These are phyloP conservation scores for Monosporascus ibericus DNA, from an alignment of 2,329 filamentous ascomycete species.

Conservation along the genomic window DNA sequence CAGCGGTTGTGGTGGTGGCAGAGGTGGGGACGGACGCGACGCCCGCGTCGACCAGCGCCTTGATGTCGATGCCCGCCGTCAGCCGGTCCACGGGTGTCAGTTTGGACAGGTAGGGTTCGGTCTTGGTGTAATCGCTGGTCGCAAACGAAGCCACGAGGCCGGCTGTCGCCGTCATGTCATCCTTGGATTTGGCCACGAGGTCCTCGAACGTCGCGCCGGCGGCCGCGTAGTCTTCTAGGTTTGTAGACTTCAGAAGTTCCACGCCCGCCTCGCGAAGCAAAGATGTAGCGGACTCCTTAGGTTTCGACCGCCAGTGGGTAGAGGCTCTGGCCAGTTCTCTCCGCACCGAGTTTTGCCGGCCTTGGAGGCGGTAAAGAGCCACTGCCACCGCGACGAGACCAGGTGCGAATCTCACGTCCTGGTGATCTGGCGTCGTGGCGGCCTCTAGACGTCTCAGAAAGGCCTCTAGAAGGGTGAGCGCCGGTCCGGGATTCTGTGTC, in stretches of 20 bases:
- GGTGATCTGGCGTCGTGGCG: slow-evolving; percentile 47
- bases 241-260: slow-evolving; percentile 71
- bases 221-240: slow-evolving; percentile 58
- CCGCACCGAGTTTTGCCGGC: slow-evolving; percentile 66
- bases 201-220: slow-evolving; percentile 76
- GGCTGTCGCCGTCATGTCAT: slow-evolving; percentile 65
- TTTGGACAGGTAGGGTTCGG: slow-evolving; percentile 46
- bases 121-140: slow-evolving; percentile 49
- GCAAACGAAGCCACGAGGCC: slow-evolving; percentile 83
- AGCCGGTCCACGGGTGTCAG: slow-evolving; percentile 60
- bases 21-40: slow-evolving; percentile 39
- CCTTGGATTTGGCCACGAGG: slow-evolving; percentile 59
- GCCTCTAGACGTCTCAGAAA: slow-evolving; percentile 69
- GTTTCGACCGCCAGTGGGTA: slow-evolving; percentile 68
- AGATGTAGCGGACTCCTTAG: slow-evolving; percentile 46
- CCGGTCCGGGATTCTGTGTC: slow-evolving; percentile 64
- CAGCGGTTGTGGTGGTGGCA: not conserved
- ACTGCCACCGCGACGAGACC: slow-evolving; percentile 77
- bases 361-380: slow-evolving; percentile 70
- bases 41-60: slow-evolving; percentile 59
- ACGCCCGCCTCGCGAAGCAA: slow-evolving; percentile 78
- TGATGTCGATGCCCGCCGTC: slow-evolving; percentile 53
- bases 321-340: slow-evolving; percentile 73
- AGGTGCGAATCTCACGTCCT: slow-evolving; percentile 73
- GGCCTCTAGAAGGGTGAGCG: slow-evolving; percentile 66